Conservation (phyloP, 2,329 filamentous ascomycete species). For the Fusarium lyarnte region DNA sequence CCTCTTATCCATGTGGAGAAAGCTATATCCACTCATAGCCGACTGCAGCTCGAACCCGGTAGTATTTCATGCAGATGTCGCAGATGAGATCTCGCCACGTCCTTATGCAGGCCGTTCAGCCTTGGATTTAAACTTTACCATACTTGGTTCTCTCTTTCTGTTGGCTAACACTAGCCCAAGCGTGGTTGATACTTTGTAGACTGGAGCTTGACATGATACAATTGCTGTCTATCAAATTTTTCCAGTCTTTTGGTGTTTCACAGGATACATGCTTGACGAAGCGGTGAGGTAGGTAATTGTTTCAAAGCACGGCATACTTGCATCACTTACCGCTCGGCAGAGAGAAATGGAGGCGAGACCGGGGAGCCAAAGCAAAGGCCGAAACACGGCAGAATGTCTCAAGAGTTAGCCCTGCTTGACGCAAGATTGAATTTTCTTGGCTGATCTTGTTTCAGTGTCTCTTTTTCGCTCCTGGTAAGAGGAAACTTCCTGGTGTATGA, state of each 20-base stretch:
- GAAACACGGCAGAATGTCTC: background rate
- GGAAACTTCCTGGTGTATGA: rapidly evolving
- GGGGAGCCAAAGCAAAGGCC: background rate
- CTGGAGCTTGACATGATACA: rapidly evolving
- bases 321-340: background rate
- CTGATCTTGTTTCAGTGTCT: background rate
- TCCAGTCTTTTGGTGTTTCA: rapidly evolving
- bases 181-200: background rate
- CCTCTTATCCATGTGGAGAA: background rate
- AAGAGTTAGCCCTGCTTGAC: background rate
- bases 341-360: background rate
- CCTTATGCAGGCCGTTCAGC: no score
- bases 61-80: background rate
- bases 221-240: rapidly evolving
- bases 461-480: background rate
- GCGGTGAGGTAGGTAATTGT: background rate
- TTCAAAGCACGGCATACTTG: background rate
- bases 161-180: rapidly evolving
- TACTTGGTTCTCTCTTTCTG: no score
- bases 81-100: background rate
- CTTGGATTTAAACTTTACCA: rapidly evolving
- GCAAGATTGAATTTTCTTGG: background rate
- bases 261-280: rapidly evolving
- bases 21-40: no score
- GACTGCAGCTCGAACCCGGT: background rate